Base-by-base conservation (phyloP, 768 basidiomycete species). In the Boletellus sp. region DNA sequence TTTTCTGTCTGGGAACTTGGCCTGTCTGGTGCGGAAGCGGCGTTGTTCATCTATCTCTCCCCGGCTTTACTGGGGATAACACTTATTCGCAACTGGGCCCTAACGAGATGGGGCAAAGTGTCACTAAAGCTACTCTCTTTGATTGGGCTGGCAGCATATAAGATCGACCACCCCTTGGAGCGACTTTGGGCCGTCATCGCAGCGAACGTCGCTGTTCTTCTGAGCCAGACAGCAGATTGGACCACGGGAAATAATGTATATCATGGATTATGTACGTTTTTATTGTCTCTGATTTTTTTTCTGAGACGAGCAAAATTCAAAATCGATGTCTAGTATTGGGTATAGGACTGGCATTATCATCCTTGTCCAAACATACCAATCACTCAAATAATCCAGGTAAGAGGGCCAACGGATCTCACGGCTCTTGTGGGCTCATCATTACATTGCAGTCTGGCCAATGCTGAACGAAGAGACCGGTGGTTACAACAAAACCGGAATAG, bases 1-100 rank as follows among this genome's bases (percentile, higher is more conserved):
- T 94, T 91, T 71, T 92, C 89, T 22, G 82, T 95, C 17, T 94
- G 92, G 92, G 79, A 90, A 62, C 82, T 94, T 16, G 90, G 87
- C 23, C 76, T 94, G 26, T 81, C 87, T 11, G 93, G 93, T 5
- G 80, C 85, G 32, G 93, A 95, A 62, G 73, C 90, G 15, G 79
- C 90, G 0, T 69, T 91, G 3, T 71, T 94, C 9, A 77, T 79
- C 8, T 80, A 82, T 8, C 76, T 94, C 23, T 82, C 91, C 0
- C 89, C 90, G 0, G 54, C 77, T 6, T 61, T 90, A 13, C 75
- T 94, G 12, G 71, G 76, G 0, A 65, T 78, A 36, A 58, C 72
- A 1, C 63, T 73, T 1, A 36, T 85, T 23, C 68, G 73, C 31
- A 61, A 66, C 4, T 78, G 78, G 69, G 72, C 74, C 13, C 64